Base-by-base conservation (phyloP, 495 filamentous ascomycete species). In the Annulohypoxylon stygium region DNA sequence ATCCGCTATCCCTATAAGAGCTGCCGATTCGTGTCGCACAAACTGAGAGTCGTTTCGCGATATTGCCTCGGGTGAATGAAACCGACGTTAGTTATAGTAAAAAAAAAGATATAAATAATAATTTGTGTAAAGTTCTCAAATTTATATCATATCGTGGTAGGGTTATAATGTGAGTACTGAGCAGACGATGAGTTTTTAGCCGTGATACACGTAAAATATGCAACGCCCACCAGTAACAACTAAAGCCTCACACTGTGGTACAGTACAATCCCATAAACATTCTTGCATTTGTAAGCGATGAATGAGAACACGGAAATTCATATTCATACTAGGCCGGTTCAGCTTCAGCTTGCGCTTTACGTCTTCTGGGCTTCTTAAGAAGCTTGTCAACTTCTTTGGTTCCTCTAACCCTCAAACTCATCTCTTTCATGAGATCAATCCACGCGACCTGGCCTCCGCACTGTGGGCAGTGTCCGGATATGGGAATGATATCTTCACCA, bases 351-450 rank as follows among this genome's bases (percentile, higher is more conserved):
- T 76, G 80, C 1, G 67, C 54, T 12, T 67, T 80, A 30, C 78
- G 65, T 26, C 64, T 72, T 14, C 79, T 82, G 18, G 82, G 88
- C 79, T 81, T 87, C 77, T 88, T 91, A 73, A 94, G 78, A 23
- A 96, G 79, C 54, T 84, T 85, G 18, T 87, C 88, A 2, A 93
- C 75, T 70, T 93, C 89, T 50, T 90, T 90, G 69, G 84, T 76
- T 12, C 90, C 93, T 51, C 93, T 86, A 26, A 84, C 81, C 61
- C 94, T 85, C 33, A 97, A 79, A 55, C 85, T 95, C 67, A 94
- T 79, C 77, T 97, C 94, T 75, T 90, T 94, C 78, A 95, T 92
- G 73, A 98, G 86, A 53, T 92, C 84, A 0, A 88, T 82, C 96
- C 96, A 99, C 53, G 84, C 74, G 7, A 93, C 82, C 18, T 84